These are phyloP conservation scores for Euphorbia lathyris DNA, from an alignment of 345 rosid genomes.

Conservation along the genomic window DNA sequence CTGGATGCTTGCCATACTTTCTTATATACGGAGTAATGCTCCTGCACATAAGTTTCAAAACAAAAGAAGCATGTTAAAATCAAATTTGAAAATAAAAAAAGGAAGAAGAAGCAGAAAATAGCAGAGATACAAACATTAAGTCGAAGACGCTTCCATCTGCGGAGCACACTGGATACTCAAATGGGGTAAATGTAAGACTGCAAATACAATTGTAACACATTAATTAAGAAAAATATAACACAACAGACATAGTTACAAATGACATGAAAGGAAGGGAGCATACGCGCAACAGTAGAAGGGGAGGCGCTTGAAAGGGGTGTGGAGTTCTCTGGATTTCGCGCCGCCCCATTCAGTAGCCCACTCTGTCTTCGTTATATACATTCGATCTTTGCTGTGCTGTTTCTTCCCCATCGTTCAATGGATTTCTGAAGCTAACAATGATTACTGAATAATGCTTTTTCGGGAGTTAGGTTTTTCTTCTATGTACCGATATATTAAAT, in stretches of 20 bases:
- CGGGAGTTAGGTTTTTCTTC: slow-evolving; percentile 2
- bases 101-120: background rate
- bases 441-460: background rate
- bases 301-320: slow-evolving; percentile 82
- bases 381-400: slow-evolving; percentile 96
- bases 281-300: slow-evolving; percentile 99
- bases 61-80: slow-evolving; percentile 7
- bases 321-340: slow-evolving; percentile 73
- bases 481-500: too few species aligned
- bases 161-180: slow-evolving; percentile 73
- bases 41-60: slow-evolving; percentile 40
- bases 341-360: slow-evolving; percentile 99
- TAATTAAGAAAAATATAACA: background rate
- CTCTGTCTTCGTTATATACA: slow-evolving; percentile 91
- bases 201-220: slow-evolving; percentile 16
- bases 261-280: background rate
- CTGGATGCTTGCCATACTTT: slow-evolving; percentile 86
- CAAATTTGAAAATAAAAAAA: background rate
- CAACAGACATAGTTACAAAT: background rate
- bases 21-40: slow-evolving; percentile 70
- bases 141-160: slow-evolving; percentile 85
- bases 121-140: slow-evolving; percentile 51
- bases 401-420: slow-evolving; percentile 77
- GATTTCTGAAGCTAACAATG: slow-evolving; percentile 3
- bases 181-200: slow-evolving; percentile 91